A percentile compares a stretch with the other conserved stretches of the same genome.
Evolutionary conservation across 129 eudicot genomes (phyloP).

Genomic region (Smallanthus sonchifolius): DNA sequence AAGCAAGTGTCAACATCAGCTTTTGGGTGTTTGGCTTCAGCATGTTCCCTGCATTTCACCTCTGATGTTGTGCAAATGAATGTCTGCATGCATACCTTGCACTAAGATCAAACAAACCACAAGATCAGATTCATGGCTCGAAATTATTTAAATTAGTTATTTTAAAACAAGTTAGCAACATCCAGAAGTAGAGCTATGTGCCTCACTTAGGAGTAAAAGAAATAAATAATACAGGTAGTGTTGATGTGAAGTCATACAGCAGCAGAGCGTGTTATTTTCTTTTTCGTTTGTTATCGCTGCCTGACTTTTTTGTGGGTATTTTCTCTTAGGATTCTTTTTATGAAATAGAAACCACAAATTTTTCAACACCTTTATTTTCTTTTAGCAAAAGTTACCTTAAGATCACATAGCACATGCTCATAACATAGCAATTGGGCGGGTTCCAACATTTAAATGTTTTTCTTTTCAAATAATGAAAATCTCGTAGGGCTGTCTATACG

Average conservation of each 20-base stretch:
- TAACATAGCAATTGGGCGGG: neutral
- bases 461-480: neutral
- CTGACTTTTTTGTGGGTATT: neutral
- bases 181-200: no score
- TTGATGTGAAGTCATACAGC: neutral
- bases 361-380: neutral
- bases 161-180: neutral
- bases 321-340: neutral
- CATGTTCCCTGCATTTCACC: conserved; percentile 88
- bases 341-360: neutral
- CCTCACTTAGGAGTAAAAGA: neutral
- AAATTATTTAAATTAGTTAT: neutral
- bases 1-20: conserved; percentile 52
- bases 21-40: conserved; percentile 82
- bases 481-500: neutral
- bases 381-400: neutral
- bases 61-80: conserved; percentile 21
- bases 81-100: conserved; percentile 12
- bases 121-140: neutral
- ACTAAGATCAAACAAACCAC: neutral
- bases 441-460: neutral
- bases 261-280: neutral
- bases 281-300: neutral
- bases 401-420: neutral
- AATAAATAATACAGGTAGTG: neutral